A percentile compares a stretch with the other conserved stretches of the same genome.
Conservation (phyloP, 2,329 filamentous ascomycete species). For the Talaromyces sp. region DNA sequence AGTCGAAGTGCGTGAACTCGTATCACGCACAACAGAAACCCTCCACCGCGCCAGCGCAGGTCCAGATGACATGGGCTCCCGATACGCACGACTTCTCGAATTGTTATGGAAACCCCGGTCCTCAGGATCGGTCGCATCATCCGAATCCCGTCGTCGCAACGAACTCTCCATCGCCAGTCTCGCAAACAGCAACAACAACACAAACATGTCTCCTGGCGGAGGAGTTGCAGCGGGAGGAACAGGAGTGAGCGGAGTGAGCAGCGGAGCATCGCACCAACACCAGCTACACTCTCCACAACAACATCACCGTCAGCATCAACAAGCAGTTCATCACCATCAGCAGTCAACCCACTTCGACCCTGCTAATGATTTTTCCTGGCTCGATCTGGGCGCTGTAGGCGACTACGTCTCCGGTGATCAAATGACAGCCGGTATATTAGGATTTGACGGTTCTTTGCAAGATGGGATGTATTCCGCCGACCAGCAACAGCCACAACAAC, state of each 20-base stretch:
- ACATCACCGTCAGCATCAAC: neutral
- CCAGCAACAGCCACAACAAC: conserved; percentile 31
- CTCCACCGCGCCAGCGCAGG: conserved; percentile 58
- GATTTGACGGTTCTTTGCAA: conserved; percentile 33
- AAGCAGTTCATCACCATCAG: conserved; percentile 19
- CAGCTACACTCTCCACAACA: conserved; percentile 3
- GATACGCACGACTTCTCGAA: conserved; percentile 60
- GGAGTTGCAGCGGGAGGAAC: neutral
- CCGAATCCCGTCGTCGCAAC: conserved; percentile 29
- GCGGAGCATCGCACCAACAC: neutral
- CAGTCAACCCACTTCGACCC: conserved; percentile 42
- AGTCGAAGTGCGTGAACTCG: conserved; percentile 55
- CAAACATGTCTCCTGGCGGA: neutral
- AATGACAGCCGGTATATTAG: conserved; percentile 34
- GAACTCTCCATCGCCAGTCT: conserved; percentile 27
- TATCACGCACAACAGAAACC: conserved; percentile 58
- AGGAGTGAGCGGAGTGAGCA: neutral
- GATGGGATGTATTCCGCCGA: conserved; percentile 30
- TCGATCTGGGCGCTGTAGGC: conserved; percentile 58
- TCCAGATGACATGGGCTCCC: conserved; percentile 58
- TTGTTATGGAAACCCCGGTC: conserved; percentile 55
- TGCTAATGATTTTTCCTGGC: conserved; percentile 60
- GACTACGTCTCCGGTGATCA: conserved; percentile 53
- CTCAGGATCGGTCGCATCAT: conserved; percentile 24
- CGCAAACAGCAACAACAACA: conserved; percentile 9